Evolutionary conservation across 1,284 basidiomycete species (phyloP), one percentile per base, ranked within the genome.

Genomic region (Athelia sp.): DNA sequence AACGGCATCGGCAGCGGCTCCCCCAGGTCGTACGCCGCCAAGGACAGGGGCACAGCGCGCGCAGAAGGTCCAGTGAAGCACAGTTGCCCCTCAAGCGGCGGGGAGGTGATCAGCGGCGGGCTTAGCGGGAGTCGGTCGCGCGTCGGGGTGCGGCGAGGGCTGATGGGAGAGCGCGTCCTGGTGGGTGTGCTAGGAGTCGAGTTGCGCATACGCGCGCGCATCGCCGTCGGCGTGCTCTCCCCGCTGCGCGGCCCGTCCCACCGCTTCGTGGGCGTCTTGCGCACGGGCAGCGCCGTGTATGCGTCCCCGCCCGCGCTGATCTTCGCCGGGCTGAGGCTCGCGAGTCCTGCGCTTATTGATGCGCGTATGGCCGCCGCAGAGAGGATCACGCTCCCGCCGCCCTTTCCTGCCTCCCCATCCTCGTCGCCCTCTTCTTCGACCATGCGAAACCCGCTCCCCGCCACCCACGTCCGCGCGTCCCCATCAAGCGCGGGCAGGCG

Each of bases 51-150:
- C 26, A 29, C 26, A 29, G 26, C 13, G 13, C 6, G 6, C 4
- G 26, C 26, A 29, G 26, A 29, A 29, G 26, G 4, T 6, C 26
- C 50, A 54, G 52, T 29, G 26, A 70, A 71, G 53, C 65, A 64
- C 4, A 71, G 59, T 47, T 61, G 56, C 6, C 65, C 63, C 43
- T 69, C 61, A 14, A 71, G 59, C 11, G 67, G 63, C 26, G 62
- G 61, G 1, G 68, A 69, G 23, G 52, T 62, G 26, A 71, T 48
- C 26, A 56, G 54, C 4, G 66, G 62, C 11, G 69, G 69, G 44
- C 65, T 68, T 13, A 29, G 26, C 13, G 26, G 26, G 26, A 29
- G 26, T 13, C 4, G 4, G 13, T 29, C 26, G 26, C 26, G 3
- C 57, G 52, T 0, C 62, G 64, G 10, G 70, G 59, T 29, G 65